Conservation (phyloP, 805 yeast species). For the Saturnispora mendoncae region DNA sequence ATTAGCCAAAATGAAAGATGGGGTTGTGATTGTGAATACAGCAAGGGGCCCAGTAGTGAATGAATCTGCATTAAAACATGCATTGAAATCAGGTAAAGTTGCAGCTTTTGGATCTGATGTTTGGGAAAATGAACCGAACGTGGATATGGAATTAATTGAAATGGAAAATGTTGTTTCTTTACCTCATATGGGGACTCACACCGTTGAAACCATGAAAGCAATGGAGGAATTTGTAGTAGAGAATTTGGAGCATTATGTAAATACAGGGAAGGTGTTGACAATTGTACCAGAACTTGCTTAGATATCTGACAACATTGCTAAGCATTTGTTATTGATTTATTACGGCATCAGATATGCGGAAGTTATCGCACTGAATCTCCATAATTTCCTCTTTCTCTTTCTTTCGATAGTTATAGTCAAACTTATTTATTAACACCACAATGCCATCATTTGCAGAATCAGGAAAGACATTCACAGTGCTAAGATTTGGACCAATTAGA, state of each 20-base stretch:
- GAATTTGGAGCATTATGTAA: conserved; percentile 52
- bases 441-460: conserved; percentile 18
- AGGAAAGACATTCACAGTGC: conserved; percentile 44
- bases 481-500: conserved; percentile 53
- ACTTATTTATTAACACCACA: neutral
- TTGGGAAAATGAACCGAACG: conserved; percentile 65
- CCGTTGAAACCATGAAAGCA: conserved; percentile 60
- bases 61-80: conserved; percentile 48
- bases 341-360: too few species aligned
- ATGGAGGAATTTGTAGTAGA: conserved; percentile 77
- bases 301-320: neutral
- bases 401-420: too few species aligned
- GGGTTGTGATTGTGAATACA: conserved; percentile 71
- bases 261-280: conserved; percentile 59
- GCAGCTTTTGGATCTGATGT: conserved; percentile 69
- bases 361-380: neutral
- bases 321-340: too few species aligned
- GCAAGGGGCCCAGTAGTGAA: conserved; percentile 84
- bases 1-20: conserved; percentile 64
- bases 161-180: conserved; percentile 65
- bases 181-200: conserved; percentile 87
- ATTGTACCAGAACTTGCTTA: conserved; percentile 68
- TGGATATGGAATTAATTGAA: conserved; percentile 49
- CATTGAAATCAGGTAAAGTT: conserved; percentile 54
- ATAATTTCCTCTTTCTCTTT: neutral